These are phyloP conservation scores for Phytophthora cactorum DNA, from an alignment of 352 stramenopile genomes.

Conservation along the genomic window DNA sequence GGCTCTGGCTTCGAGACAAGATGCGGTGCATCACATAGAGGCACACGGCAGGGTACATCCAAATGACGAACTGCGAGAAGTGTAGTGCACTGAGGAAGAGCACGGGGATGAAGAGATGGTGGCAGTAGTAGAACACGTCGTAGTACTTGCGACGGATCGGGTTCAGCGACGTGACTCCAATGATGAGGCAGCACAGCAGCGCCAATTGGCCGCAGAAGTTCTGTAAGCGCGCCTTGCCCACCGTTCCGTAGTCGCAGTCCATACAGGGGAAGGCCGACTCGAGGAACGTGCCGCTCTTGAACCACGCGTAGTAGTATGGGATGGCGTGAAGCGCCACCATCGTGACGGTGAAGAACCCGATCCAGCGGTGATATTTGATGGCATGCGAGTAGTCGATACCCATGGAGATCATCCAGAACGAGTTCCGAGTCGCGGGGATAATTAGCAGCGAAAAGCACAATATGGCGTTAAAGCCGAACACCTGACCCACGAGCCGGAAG, in stretches of 20 bases:
- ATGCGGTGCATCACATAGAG: constrained; percentile 88
- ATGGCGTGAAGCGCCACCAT: constrained; percentile 69
- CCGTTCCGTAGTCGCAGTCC: constrained; percentile 70
- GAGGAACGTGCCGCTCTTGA: constrained; percentile 60
- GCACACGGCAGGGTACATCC: constrained; percentile 82
- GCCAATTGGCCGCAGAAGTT: constrained; percentile 83
- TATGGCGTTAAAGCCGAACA: constrained; percentile 80
- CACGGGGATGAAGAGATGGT: constrained; percentile 89
- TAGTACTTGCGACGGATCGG: constrained; percentile 81
- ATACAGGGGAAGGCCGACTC: constrained; percentile 66
- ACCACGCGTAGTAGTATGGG: constrained; percentile 80
- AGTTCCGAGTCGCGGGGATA: constrained; percentile 72
- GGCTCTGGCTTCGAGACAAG: constrained; percentile 68
- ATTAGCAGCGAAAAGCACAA: constrained; percentile 70
- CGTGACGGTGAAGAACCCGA: constrained; percentile 75
- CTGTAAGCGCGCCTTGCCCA: constrained; percentile 68
- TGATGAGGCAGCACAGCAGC: constrained; percentile 72
- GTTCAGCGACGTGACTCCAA: constrained; percentile 77
- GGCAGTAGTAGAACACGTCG: constrained; percentile 89
- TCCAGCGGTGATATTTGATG: constrained; percentile 91
- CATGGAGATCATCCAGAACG: constrained; percentile 86
- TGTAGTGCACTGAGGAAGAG: constrained; percentile 70
- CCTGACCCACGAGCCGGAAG: constrained; percentile 61
- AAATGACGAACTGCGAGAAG: constrained; percentile 85
- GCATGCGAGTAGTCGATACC: constrained; percentile 87